Evolutionary conservation across 163 green algal species (phyloP), one percentile per base, ranked within the genome.

Genomic region (Trebouxiophyceae sp.): DNA sequence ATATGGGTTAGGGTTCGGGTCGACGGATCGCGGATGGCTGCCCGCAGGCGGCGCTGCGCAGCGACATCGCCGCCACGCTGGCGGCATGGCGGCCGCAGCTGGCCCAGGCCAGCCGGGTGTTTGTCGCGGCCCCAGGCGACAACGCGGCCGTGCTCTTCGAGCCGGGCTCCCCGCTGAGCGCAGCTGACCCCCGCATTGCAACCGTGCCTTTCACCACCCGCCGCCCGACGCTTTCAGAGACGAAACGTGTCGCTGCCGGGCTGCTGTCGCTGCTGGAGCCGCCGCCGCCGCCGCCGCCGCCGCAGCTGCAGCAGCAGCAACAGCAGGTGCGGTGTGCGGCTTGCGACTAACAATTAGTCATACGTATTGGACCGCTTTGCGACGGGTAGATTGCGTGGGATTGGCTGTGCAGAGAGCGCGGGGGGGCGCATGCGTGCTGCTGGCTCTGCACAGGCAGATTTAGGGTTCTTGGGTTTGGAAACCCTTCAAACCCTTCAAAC

Each of bases 181-280:
- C 64, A 3, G 64, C 29, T 2, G 87, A 96, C 71, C 63, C 70
- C 1, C 78, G 89, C 3, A 32, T 96, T 62, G 69, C 86, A 12
- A 68, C 77, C 28, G 79, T 97, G 34, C 91, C 91, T 1, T 95
- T 97, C 78, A 73, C 79, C 29, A 95, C 87, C 8, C 45, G 31
- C 20, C 24, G 91, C 20, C 91, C 90, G 5, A 97, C 91, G 2
- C 88, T 95, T 45, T 84, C 78, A 4, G 91, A 96, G 75, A 77
- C 86, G 19, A 85, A 89, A 73, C 69, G 90, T 2, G 83, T 95
- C 56, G 56, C 87, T 45, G 57, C 70, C 2, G 64, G 83, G 55
- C 79, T 95, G 63, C 66, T 83, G 16, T 71, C 77, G 0, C 73
- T 95, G 39, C 86, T 86, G 65, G 44, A 78, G 32, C 64, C 66